A percentile compares a stretch with the other conserved stretches of the same genome.
These are phyloP conservation scores for Leccinum pachyderme DNA, from an alignment of 1,284 basidiomycete genomes.

Conservation along the genomic window DNA sequence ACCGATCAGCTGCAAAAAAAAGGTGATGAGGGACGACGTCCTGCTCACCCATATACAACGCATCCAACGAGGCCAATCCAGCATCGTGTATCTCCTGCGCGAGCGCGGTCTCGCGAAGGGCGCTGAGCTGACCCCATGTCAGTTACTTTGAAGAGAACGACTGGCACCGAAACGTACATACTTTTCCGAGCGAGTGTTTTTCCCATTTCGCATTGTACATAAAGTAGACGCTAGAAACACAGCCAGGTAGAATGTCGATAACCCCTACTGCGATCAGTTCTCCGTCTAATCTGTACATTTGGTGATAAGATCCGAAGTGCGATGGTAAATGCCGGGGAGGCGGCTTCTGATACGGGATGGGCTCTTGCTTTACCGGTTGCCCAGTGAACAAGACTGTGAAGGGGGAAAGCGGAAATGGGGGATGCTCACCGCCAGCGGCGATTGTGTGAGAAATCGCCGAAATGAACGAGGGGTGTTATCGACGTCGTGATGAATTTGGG, in stretches of 20 bases:
- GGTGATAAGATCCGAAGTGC: constrained; percentile 85
- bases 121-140: constrained; percentile 62
- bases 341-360: constrained; percentile 55
- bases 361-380: constrained; percentile 38
- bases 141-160: neutral
- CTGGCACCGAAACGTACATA: constrained; percentile 26
- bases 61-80: constrained; percentile 61
- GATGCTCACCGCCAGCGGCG: constrained; percentile 64
- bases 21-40: neutral
- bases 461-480: constrained; percentile 58
- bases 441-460: constrained; percentile 75
- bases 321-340: constrained; percentile 59
- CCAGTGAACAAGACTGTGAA: constrained; percentile 3
- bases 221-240: constrained; percentile 96
- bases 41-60: constrained; percentile 79
- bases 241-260: constrained; percentile 86
- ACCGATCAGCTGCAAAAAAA: neutral
- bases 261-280: constrained; percentile 85
- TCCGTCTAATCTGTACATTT: constrained; percentile 81
- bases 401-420: neutral
- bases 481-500: constrained; percentile 70
- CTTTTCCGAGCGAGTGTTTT: constrained; percentile 81
- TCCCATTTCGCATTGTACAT: constrained; percentile 86
- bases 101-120: constrained; percentile 75
- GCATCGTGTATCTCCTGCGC: constrained; percentile 70